Evolutionary conservation across 2,329 filamentous ascomycete genomes (phyloP), one percentile per base, ranked within the genome.

Genomic region (Polytolypa hystricis): DNA sequence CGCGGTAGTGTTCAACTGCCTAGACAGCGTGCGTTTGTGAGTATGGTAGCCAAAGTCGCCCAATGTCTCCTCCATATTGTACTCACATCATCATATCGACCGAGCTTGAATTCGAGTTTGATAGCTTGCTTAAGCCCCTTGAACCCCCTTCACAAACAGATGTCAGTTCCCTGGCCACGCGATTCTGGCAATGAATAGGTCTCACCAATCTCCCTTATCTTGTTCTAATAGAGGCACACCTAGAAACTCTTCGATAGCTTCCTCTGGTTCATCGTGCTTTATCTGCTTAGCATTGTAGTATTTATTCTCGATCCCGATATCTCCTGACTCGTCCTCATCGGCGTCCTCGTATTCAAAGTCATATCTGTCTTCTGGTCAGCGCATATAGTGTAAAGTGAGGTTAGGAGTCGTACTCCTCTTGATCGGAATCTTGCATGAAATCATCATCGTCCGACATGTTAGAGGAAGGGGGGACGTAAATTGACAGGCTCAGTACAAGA

Each of bases 221-320:
- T 78, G 65, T 60, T 98, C 89, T 30, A 95, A 61, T 10, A 74
- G 69, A 4, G 85, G 86, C 44, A 98, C 81, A 20, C 77, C 82
- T n/a, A 96, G 66, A 52, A 98, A 98, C 58, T 96, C 89, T 23
- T 79, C 77, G 38, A 98, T 82, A 2, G 91, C 91, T 49, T 85
- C 85, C 52, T 91, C 77, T 1, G 89, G 86, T 40, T 87, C 85
- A 44, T 80, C 79, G 29, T 71, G 70, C 68, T 96, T 98, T 57
- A 93, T 79, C 65, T 96, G 89, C 65, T 98, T 98, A 29, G 91
- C 91, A 63, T 95, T 96, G 72, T 96, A 98, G 69, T 98, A 98
- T 66, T 94, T 95, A 69, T 98, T 98, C 60, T 98, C 91, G 58
- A 96, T 93, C 48, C 89, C 86, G 51, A 95, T 83, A 57, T 95